A percentile compares a stretch with the other conserved stretches of the same genome.
Evolutionary conservation across 1,139 yeast genomes (phyloP).

Genomic region (Kurtzmaniella natalensis): DNA sequence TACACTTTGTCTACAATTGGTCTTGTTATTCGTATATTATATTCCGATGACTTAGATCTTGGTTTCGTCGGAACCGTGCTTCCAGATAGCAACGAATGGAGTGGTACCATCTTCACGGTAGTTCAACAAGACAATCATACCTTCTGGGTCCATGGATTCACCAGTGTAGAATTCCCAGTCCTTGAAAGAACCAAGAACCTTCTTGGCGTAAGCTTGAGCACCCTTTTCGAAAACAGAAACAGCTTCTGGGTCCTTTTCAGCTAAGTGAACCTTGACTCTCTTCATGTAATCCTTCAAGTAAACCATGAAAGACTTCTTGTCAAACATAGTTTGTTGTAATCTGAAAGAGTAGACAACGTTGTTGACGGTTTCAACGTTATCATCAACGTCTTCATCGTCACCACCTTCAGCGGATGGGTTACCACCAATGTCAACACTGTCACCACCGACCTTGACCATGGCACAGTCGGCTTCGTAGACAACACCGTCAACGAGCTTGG

Average conservation of each 20-base stretch:
- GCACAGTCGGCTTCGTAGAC: slow-evolving; percentile 96
- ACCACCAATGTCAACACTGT: slow-evolving; percentile 96
- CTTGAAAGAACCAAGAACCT: slow-evolving; percentile 88
- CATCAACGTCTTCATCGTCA: slow-evolving; percentile 68
- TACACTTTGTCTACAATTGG: no score
- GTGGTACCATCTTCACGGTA: slow-evolving; percentile 99
- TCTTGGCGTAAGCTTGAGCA: slow-evolving; percentile 92
- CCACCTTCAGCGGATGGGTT: slow-evolving; percentile 98
- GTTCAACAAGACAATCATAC: slow-evolving; percentile 95
- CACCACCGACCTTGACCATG: slow-evolving; percentile 82
- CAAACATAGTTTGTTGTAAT: slow-evolving; percentile 91
- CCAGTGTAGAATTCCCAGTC: slow-evolving; percentile 99
- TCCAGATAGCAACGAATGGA: slow-evolving; percentile 97
- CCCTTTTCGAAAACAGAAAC: slow-evolving; percentile 92
- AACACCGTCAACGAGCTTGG: slow-evolving; percentile 79
- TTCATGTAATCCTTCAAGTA: slow-evolving; percentile 99
- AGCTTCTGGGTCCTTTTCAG: slow-evolving; percentile 83
- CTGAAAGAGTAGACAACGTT: slow-evolving; percentile 98
- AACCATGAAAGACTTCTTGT: slow-evolving; percentile 93
- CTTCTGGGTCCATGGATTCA: slow-evolving; percentile 99
- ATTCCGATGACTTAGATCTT: slow-evolving; percentile 60
- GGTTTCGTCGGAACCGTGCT: slow-evolving; percentile 88
- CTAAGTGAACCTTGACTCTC: slow-evolving; percentile 82
- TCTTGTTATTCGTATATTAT: neutral
- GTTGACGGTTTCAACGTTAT: slow-evolving; percentile 86